A percentile compares a stretch with the other conserved stretches of the same genome.
phyloP scores from a whole-genome alignment of 2,329 filamentous ascomycete species.

The Fusarium falciforme region DNA sequence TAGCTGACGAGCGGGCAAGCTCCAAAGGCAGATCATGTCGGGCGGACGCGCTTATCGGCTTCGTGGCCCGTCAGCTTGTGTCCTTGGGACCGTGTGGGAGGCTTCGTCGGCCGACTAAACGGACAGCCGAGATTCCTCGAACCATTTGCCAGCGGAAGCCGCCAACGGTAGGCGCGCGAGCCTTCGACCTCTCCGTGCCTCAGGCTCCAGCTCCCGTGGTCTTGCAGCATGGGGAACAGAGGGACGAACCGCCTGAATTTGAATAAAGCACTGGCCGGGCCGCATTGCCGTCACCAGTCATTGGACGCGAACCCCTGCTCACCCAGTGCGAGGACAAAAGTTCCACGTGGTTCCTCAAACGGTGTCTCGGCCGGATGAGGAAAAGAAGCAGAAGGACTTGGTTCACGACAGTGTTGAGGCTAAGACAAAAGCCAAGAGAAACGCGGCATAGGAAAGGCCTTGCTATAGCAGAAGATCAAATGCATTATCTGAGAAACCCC shows the following conservation, averaged over 20 bases:
- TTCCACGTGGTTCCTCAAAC: background rate
- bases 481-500: background rate
- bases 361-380: background rate
- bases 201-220: background rate
- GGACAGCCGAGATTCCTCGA: conserved; percentile 16
- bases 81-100: background rate
- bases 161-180: conserved; percentile 9
- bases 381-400: background rate
- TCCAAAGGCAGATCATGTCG: background rate
- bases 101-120: conserved; percentile 8
- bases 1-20: background rate
- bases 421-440: background rate
- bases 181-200: background rate
- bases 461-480: background rate
- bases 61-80: conserved; percentile 15
- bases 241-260: background rate
- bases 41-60: conserved; percentile 22
- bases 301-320: conserved; percentile 21
- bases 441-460: background rate
- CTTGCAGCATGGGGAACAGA: background rate
- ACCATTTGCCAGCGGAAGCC: background rate
- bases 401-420: background rate
- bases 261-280: conserved; percentile 10
- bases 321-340: background rate
- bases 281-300: conserved; percentile 20